phyloP scores from a whole-genome alignment of 805 yeast species.

The Candida mattraensis region DNA sequence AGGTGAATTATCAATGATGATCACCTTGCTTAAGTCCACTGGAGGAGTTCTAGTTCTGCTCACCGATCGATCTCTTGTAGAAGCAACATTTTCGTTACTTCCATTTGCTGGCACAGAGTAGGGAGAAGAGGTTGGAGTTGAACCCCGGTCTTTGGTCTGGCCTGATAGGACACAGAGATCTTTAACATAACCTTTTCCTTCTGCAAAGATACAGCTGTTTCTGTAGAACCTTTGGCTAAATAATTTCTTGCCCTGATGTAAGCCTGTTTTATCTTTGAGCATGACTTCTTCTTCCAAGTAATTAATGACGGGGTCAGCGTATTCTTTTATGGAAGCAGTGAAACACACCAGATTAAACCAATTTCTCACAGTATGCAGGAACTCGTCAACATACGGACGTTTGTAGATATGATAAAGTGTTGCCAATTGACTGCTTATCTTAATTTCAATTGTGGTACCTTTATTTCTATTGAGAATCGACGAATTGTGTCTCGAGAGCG shows the following conservation, averaged over 20 bases:
- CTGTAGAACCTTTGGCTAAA: constrained; percentile 70
- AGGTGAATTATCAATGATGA: constrained; percentile 92
- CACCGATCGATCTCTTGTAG: constrained; percentile 32
- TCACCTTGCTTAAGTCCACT: constrained; percentile 59
- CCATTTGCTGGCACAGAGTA: constrained; percentile 12
- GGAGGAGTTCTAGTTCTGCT: constrained; percentile 19
- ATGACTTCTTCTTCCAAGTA: constrained; percentile 70
- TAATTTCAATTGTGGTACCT: constrained; percentile 82
- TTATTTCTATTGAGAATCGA: constrained; percentile 42
- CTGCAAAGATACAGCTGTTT: constrained; percentile 71
- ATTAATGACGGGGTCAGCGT: constrained; percentile 96
- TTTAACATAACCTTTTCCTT: constrained; percentile 84
- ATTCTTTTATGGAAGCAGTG: constrained; percentile 92
- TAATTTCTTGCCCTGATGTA: constrained; percentile 31
- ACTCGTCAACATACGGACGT: constrained; percentile 87
- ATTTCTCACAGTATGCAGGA: constrained; percentile 69
- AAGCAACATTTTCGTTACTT: constrained; percentile 14
- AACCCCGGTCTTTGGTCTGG: constrained; percentile 7
- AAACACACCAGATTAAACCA: constrained; percentile 92
- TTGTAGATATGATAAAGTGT: constrained; percentile 88
- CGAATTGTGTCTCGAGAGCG: constrained; percentile 65
- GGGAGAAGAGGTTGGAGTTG: constrained; percentile 17
- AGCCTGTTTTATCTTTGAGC: constrained; percentile 29
- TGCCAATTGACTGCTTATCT: constrained; percentile 62
- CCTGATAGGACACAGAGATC: constrained; percentile 47